phyloP scores from a whole-genome alignment of 768 basidiomycete genomes.

The Cytidiella melzeri region DNA sequence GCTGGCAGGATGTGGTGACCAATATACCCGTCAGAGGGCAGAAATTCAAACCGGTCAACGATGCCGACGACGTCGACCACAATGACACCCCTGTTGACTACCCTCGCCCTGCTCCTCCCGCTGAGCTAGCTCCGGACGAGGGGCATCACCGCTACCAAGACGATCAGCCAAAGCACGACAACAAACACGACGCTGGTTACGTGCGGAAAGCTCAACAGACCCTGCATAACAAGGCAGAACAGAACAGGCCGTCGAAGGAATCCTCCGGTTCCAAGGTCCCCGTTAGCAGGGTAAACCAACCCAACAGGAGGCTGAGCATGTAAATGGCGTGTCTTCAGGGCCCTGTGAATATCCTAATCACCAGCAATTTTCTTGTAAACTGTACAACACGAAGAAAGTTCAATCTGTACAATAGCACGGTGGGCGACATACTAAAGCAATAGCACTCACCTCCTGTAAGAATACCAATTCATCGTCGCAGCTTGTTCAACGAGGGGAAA shows the following conservation, averaged over 20 bases:
- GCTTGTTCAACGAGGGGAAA: no score
- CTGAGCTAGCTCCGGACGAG: conserved; percentile 9
- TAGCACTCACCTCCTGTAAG: no score
- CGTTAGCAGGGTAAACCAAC: conserved; percentile 10
- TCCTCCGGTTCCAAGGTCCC: not conserved
- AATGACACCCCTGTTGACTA: conserved; percentile 12
- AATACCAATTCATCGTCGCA: no score
- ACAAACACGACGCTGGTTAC: conserved; percentile 9
- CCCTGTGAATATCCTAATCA: not conserved
- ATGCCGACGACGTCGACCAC: conserved; percentile 1
- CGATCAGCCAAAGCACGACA: conserved; percentile 11
- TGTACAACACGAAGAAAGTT: not conserved
- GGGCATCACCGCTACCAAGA: conserved; percentile 12
- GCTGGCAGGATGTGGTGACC: no score
- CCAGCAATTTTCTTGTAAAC: not conserved
- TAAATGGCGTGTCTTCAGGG: no score
- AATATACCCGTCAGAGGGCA: conserved; percentile 9
- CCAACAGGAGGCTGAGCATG: conserved; percentile 2
- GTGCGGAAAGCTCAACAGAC: conserved; percentile 12
- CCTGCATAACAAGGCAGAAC: conserved; percentile 7
- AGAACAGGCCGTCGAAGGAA: conserved; percentile 8
- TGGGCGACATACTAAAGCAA: no score
- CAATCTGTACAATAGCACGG: not conserved
- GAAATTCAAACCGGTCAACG: conserved; percentile 4
- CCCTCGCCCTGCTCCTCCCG: conserved; percentile 13